Evolutionary conservation across 2,329 filamentous ascomycete genomes (phyloP).

Genomic region (Sphaerostilbella broomeana): DNA sequence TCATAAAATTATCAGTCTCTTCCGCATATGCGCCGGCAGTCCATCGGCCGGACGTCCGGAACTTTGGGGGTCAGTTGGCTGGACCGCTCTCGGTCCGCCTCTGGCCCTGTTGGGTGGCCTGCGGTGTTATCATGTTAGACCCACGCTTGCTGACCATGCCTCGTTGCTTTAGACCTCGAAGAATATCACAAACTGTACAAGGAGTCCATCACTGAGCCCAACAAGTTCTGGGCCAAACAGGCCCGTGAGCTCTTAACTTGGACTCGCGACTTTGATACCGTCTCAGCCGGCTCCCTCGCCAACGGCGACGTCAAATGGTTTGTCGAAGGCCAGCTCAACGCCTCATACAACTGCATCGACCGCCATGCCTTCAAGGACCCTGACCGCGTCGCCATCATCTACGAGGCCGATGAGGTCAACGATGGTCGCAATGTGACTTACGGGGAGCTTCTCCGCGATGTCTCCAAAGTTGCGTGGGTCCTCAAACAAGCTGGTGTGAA

Average conservation of each 20-base stretch:
- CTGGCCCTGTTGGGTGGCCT: no score
- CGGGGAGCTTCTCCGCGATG: conserved; percentile 84
- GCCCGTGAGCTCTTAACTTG: conserved; percentile 87
- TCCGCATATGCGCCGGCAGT: conserved; percentile 7
- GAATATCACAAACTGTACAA: conserved; percentile 64
- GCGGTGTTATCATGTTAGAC: no score
- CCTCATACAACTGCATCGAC: conserved; percentile 95
- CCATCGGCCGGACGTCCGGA: conserved; percentile 9
- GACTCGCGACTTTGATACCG: conserved; percentile 87
- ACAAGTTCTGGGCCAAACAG: conserved; percentile 81
- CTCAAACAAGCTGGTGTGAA: conserved; percentile 93
- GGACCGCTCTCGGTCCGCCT: conserved; percentile 3
- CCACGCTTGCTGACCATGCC: conserved; percentile 6
- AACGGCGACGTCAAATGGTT: conserved; percentile 93
- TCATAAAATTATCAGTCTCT: conserved; percentile 16
- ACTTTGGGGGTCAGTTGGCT: no score
- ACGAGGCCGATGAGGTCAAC: conserved; percentile 86
- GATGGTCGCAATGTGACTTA: conserved; percentile 91
- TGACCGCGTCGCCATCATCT: conserved; percentile 91
- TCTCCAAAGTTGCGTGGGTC: conserved; percentile 78
- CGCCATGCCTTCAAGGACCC: conserved; percentile 94
- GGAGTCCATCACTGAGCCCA: conserved; percentile 83
- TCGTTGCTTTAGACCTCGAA: conserved; percentile 45
- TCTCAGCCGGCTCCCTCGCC: conserved; percentile 66
- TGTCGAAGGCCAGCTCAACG: conserved; percentile 85